Percentiles rank a stretch among this genome's conserved stretches.
Conservation (phyloP, 2,329 filamentous ascomycete genomes). For the Trichoderma koningii region DNA sequence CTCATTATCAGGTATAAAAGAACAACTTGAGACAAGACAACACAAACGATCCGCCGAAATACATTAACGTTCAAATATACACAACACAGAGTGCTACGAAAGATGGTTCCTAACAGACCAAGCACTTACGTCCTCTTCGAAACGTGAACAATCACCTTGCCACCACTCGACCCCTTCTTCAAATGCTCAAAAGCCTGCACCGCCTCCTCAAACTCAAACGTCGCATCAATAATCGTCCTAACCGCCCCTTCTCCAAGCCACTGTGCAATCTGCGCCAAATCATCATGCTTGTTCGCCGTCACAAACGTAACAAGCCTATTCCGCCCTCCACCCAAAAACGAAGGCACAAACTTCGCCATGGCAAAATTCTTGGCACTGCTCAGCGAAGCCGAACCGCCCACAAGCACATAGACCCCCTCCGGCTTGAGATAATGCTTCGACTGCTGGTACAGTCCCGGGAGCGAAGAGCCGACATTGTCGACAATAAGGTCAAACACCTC, state of each 20-base stretch:
- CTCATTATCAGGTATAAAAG: no score
- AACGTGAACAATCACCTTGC: conserved; percentile 52
- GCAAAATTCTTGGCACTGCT: conserved; percentile 34
- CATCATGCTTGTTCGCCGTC: conserved; percentile 45
- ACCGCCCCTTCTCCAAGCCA: conserved; percentile 62
- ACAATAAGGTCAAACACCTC: conserved; percentile 54
- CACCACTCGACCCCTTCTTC: conserved; percentile 59
- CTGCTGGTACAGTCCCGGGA: conserved; percentile 54
- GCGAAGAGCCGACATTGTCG: conserved; percentile 60
- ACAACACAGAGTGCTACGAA: no score
- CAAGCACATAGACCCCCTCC: conserved; percentile 52
- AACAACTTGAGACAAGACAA: no score
- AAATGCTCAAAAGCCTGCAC: conserved; percentile 59
- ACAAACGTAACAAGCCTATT: conserved; percentile 47
- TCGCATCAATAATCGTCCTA: conserved; percentile 56
- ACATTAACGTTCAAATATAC: no score
- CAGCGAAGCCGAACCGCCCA: conserved; percentile 46
- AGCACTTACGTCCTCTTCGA: not conserved
- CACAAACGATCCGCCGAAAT: no score
- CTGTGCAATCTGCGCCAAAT: conserved; percentile 53
- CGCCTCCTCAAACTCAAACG: conserved; percentile 58
- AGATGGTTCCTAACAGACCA: no score
- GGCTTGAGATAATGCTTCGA: conserved; percentile 53
- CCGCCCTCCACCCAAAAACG: conserved; percentile 45
- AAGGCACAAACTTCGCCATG: conserved; percentile 36